phyloP scores from a whole-genome alignment of 257 asterid species.

The Nicotiana paniculata region DNA sequence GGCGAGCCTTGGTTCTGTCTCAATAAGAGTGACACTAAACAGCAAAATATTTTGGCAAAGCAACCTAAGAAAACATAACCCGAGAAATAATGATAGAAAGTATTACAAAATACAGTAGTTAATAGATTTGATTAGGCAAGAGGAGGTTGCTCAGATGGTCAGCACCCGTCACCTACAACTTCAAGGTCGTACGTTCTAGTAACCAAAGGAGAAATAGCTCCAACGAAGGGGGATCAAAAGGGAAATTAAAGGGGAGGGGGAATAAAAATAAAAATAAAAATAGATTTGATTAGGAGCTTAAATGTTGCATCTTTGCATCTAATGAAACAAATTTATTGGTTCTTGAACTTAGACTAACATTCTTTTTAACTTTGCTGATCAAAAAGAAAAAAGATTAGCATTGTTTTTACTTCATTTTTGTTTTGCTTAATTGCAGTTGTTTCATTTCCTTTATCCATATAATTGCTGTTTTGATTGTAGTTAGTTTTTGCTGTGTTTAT shows the following conservation, averaged over 20 bases:
- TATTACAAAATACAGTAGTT: not conserved
- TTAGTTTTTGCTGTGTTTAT: not conserved
- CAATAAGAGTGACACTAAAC: not conserved
- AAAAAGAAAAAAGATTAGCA: not conserved
- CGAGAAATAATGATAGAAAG: not conserved
- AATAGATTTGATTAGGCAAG: not conserved
- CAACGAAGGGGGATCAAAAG: no score
- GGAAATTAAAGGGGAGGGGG: no score
- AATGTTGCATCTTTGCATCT: not conserved
- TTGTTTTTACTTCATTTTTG: not conserved
- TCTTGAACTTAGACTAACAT: not conserved
- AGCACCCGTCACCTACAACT: no score
- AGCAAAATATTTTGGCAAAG: not conserved
- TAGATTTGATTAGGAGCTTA: not conserved
- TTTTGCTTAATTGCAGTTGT: not conserved
- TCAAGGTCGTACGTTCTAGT: no score
- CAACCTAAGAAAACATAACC: not conserved
- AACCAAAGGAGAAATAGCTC: no score
- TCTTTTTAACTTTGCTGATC: not conserved
- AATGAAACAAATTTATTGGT: not conserved
- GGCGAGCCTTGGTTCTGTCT: not conserved
- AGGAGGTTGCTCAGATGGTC: no score
- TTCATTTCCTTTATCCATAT: conserved; percentile 3
- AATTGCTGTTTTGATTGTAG: not conserved
- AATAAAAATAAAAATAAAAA: no score